Conservation (phyloP, 2,329 filamentous ascomycete species). For the Fusarium liriodendri region DNA sequence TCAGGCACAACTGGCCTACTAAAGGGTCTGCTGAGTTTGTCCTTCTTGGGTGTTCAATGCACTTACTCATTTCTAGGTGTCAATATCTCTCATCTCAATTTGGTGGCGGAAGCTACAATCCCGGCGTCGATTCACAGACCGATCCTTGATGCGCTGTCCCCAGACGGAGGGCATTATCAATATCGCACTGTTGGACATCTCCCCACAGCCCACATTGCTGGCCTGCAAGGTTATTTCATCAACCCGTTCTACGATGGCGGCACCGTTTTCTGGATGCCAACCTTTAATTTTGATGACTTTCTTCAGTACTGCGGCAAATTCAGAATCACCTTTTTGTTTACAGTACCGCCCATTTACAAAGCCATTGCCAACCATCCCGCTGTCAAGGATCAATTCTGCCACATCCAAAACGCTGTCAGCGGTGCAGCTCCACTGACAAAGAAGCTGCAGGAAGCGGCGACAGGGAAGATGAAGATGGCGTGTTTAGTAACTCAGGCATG, state of each 20-base stretch:
- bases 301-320: slow-evolving; percentile 62
- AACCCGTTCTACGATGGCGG: slow-evolving; percentile 56
- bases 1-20: slow-evolving; percentile 62
- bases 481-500: slow-evolving; percentile 63
- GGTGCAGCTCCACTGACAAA: slow-evolving; percentile 68
- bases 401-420: slow-evolving; percentile 58
- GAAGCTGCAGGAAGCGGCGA: slow-evolving; percentile 63
- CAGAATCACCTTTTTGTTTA: slow-evolving; percentile 65
- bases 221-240: slow-evolving; percentile 57
- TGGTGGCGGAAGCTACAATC: slow-evolving; percentile 52
- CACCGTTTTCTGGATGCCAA: slow-evolving; percentile 71
- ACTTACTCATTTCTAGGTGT: slow-evolving; percentile 45
- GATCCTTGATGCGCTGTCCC: slow-evolving; percentile 42
- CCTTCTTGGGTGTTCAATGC: not conserved
- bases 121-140: slow-evolving; percentile 45
- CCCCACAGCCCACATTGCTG: slow-evolving; percentile 60
- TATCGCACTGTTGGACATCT: slow-evolving; percentile 56
- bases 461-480: slow-evolving; percentile 57
- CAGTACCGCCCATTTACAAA: slow-evolving; percentile 70
- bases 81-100: slow-evolving; percentile 57
- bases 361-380: slow-evolving; percentile 66
- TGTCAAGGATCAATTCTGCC: slow-evolving; percentile 66
- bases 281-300: slow-evolving; percentile 68
- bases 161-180: slow-evolving; percentile 34
- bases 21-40: slow-evolving; percentile 48